A percentile compares a stretch with the other conserved stretches of the same genome.
These are phyloP conservation scores for Coriaria nepalensis DNA, from an alignment of 306 rosid species.

Conservation along the genomic window DNA sequence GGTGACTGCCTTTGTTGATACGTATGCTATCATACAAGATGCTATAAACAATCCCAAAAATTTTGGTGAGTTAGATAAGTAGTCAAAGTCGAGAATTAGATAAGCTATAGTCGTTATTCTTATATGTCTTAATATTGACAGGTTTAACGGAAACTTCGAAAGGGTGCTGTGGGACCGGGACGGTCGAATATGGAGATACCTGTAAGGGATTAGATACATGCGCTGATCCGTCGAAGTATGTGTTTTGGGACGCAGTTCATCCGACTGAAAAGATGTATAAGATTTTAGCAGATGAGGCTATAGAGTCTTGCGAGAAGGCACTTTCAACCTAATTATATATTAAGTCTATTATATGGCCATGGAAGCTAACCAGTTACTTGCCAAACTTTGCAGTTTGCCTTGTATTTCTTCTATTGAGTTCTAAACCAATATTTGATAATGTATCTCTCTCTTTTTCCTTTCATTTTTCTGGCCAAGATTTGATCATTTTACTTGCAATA, in stretches of 20 bases:
- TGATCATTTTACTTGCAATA: too few species aligned
- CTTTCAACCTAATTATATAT: conserved; percentile 4
- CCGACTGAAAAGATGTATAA: conserved; percentile 54
- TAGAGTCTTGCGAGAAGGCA: conserved; percentile 10
- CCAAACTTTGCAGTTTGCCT: background rate
- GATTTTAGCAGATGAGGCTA: conserved; percentile 41
- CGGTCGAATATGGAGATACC: conserved; percentile 41
- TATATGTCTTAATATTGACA: conserved; percentile 6
- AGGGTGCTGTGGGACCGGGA: conserved; percentile 71
- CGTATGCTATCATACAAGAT: conserved; percentile 21
- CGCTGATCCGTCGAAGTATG: conserved; percentile 33
- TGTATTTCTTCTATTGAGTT: too few species aligned
- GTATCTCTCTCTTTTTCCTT: too few species aligned
- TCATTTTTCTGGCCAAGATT: too few species aligned
- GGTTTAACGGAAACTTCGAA: conserved; percentile 38
- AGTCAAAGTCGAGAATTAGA: background rate
- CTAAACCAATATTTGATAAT: too few species aligned
- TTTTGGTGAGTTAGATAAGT: conserved; percentile 50
- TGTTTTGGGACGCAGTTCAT: conserved; percentile 86
- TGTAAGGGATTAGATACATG: conserved; percentile 51
- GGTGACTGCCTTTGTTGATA: conserved; percentile 30
- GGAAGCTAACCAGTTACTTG: background rate
- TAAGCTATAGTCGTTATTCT: background rate
- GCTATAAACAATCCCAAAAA: conserved; percentile 30
- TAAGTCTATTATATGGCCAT: too few species aligned